Evolutionary conservation across 352 stramenopile species (phyloP), one percentile per base, ranked within the genome.

Genomic region (Pythium aristosporum): DNA sequence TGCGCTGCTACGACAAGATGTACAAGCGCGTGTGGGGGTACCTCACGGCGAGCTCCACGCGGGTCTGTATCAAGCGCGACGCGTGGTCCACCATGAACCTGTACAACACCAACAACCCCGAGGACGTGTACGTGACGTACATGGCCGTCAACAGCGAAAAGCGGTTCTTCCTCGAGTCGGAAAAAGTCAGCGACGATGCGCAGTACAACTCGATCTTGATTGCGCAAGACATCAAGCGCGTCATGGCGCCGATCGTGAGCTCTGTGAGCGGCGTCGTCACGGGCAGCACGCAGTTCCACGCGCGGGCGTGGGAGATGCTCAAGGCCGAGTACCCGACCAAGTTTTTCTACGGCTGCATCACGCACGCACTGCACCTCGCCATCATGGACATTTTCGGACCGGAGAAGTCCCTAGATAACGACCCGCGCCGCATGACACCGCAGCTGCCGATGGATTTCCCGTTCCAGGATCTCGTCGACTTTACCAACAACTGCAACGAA

Each of bases 311-410:
- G 85, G 81, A 92, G 69, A 84, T 92, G 75, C 79, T 94, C 39
- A 94, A 94, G 62, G 75, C 72, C 3, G 82, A 94, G 64, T 92
- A 87, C 58, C 85, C 85, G 47, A 92, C 85, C 53, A 94, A 92
- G 68, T 94, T 94, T 54, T 94, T 94, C 62, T 94, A 94, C 46
- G 85, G 85, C 7, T 94, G 85, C 57, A 91, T 91, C 67, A 89
- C 79, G 18, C 81, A 94, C 52, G 85, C 85, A 28, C 73, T 94
- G 3, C 82, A 94, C 47, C 57, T 94, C 42, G 80, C 77, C 28
- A 90, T 94, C 59, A 89, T 87, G 79, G 85, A 94, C 62, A 89
- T 94, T 43, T 92, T 94, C 55, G 80, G 82, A 0, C 79, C 82
- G 7, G 75, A 91, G 28, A 87, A 89, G 65, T 76, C 61, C 16